Evolutionary conservation across 2,329 filamentous ascomycete species (phyloP).

Genomic region (Epichloe aotearoae): DNA sequence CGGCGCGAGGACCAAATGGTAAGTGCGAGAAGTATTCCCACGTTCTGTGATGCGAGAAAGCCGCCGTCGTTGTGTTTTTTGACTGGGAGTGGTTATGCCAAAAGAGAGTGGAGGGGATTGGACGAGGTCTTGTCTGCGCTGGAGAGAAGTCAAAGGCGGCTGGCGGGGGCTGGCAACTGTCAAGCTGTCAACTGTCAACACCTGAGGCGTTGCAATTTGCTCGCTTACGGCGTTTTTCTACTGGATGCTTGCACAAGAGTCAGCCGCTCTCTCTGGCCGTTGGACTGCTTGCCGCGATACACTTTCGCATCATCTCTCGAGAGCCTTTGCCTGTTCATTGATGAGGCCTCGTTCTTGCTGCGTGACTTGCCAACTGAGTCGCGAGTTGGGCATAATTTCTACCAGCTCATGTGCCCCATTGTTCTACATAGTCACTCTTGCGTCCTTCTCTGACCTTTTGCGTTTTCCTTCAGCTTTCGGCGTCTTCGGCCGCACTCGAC

Average conservation of each 20-base stretch:
- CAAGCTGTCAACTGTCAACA: not conserved
- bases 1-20: slow-evolving; percentile 48
- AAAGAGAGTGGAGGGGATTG: not conserved
- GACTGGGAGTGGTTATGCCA: not conserved
- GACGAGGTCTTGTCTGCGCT: not conserved
- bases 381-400: not conserved
- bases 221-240: not conserved
- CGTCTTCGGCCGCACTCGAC: slow-evolving; percentile 70
- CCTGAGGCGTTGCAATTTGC: not conserved
- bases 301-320: not conserved
- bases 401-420: not conserved
- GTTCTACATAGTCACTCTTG: slow-evolving; percentile 7
- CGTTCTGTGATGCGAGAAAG: not conserved
- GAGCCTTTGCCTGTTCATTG: not conserved
- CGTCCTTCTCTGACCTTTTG: slow-evolving; percentile 18
- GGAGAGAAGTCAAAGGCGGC: not conserved
- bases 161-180: not conserved
- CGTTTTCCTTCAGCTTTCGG: slow-evolving; percentile 49
- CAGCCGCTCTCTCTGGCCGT: not conserved
- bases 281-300: not conserved
- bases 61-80: not conserved
- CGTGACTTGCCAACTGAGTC: not conserved
- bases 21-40: slow-evolving; percentile 15
- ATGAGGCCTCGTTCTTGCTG: not conserved
- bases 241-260: not conserved